Percentiles rank a stretch among this genome's conserved stretches.
These are phyloP conservation scores for Mycena crocata DNA, from an alignment of 768 basidiomycete species.

Conservation along the genomic window DNA sequence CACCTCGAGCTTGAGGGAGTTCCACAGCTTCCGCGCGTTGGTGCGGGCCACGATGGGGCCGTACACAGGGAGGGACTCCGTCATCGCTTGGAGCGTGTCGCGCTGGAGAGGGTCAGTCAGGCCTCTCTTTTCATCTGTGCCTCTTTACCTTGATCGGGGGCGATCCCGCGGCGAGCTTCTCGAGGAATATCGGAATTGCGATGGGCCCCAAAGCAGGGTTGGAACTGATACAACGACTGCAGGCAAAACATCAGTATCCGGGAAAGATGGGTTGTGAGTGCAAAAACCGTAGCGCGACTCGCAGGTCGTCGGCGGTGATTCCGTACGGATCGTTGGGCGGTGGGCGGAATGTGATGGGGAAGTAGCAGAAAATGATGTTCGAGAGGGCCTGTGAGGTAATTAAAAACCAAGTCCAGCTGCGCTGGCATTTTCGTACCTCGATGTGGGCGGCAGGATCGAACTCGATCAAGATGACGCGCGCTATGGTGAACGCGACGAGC, in stretches of 20 bases:
- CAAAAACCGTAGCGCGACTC: constrained; percentile 71
- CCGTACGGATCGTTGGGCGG: constrained; percentile 95
- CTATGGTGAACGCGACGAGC: constrained; percentile 89
- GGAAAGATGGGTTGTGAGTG: neutral
- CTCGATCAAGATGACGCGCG: constrained; percentile 86
- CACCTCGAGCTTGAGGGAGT: constrained; percentile 90
- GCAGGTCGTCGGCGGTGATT: constrained; percentile 90
- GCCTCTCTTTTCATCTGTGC: neutral
- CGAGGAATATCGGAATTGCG: constrained; percentile 89
- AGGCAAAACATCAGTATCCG: neutral
- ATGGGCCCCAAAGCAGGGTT: constrained; percentile 85
- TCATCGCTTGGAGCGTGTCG: constrained; percentile 86
- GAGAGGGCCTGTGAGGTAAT: constrained; percentile 75
- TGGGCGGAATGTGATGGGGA: constrained; percentile 96
- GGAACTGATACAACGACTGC: constrained; percentile 78
- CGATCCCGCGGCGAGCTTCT: constrained; percentile 88
- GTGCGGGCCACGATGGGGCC: constrained; percentile 71
- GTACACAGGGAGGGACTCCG: constrained; percentile 85
- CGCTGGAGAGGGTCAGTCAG: constrained; percentile 58
- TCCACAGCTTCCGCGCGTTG: constrained; percentile 87
- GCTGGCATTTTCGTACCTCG: constrained; percentile 74
- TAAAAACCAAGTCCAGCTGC: neutral
- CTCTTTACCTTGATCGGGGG: constrained; percentile 80
- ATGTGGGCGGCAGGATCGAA: constrained; percentile 82
- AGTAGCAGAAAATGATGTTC: constrained; percentile 97